Evolutionary conservation across 2,329 filamentous ascomycete species (phyloP), one percentile per base, ranked within the genome.

Genomic region (Paracamarosporium sp.): DNA sequence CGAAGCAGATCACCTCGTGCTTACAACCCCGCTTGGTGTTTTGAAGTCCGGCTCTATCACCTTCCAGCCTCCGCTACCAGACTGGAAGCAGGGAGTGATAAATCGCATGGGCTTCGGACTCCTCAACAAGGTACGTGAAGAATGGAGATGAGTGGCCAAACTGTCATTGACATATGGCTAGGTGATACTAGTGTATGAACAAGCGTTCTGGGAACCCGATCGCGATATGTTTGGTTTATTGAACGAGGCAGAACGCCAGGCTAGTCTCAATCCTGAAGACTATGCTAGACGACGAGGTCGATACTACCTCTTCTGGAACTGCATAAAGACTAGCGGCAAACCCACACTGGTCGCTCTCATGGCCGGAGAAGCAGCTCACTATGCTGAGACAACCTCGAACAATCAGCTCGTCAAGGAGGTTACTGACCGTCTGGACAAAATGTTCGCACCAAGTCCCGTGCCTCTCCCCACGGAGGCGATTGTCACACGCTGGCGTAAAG

Each of bases 241-340:
- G 40, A 89, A 93, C 56, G 88, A 92, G 64, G 88, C 93, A 3
- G 81, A 84, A 22, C 85, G 87, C 58, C 81, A 84, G 3, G 84
- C 88, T 55, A 96, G 92, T 70, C 83, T 93, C 53, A 82, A 88
- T 43, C 92, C 96, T 69, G 85, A 86, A 50, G 91, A 97, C 63
- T 98, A 98, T 70, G 82, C 88, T 5, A 81, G 85, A 3, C 88
- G 88, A 60, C 87, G 94, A 52, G 94, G 94, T n/a, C 89, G 93
- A 24, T 97, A 97, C 78, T 99, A 98, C 70, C 87, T 99, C 67
- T 98, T 97, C 86, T 98, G 97, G 86, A 98, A 99, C 69, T 92
- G 93, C 53, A 90, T 93, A 59, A 91, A 92, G 66, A 96, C 92
- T 3, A 93, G 91, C 44, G 96, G 96, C 0, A 82, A 96, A 33